Conservation (phyloP, 2,329 filamentous ascomycete genomes). For the Sclerotinia glacialis region DNA sequence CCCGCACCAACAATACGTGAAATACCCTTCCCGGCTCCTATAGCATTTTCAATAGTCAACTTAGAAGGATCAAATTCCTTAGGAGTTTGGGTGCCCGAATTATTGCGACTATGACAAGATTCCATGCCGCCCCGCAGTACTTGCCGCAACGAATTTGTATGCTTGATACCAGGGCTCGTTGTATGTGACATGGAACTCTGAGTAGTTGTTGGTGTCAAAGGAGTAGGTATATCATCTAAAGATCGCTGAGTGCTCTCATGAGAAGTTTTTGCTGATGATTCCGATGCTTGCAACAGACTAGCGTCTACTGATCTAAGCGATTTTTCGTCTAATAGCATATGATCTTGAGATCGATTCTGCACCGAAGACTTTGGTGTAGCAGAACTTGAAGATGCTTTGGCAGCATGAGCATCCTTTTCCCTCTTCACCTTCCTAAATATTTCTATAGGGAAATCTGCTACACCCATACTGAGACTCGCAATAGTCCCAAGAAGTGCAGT, state of each 20-base stretch:
- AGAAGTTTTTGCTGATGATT: slow-evolving; percentile 30
- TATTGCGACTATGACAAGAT: slow-evolving; percentile 20
- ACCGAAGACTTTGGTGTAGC: slow-evolving; percentile 25
- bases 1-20: slow-evolving; percentile 72
- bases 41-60: slow-evolving; percentile 53
- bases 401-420: slow-evolving; percentile 25
- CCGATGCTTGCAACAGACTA: slow-evolving; percentile 21
- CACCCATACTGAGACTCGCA: slow-evolving; percentile 74
- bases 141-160: slow-evolving; percentile 35
- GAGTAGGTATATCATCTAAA: slow-evolving; percentile 24
- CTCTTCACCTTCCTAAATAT: slow-evolving; percentile 47
- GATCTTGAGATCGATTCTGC: slow-evolving; percentile 24
- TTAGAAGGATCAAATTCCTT: slow-evolving; percentile 31
- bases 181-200: slow-evolving; percentile 18
- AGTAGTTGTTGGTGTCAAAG: slow-evolving; percentile 30
- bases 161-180: slow-evolving; percentile 13
- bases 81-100: slow-evolving; percentile 31
- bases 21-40: slow-evolving; percentile 58
- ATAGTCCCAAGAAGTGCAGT: slow-evolving; percentile 80
- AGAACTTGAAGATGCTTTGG: slow-evolving; percentile 23
- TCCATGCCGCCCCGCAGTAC: slow-evolving; percentile 36
- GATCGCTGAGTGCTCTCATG: slow-evolving; percentile 32
- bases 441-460: slow-evolving; percentile 68
- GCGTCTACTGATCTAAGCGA: slow-evolving; percentile 19
- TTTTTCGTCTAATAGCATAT: slow-evolving; percentile 23